Evolutionary conservation across 441 rosid genomes (phyloP).

Genomic region (Erysimum cheiri): DNA sequence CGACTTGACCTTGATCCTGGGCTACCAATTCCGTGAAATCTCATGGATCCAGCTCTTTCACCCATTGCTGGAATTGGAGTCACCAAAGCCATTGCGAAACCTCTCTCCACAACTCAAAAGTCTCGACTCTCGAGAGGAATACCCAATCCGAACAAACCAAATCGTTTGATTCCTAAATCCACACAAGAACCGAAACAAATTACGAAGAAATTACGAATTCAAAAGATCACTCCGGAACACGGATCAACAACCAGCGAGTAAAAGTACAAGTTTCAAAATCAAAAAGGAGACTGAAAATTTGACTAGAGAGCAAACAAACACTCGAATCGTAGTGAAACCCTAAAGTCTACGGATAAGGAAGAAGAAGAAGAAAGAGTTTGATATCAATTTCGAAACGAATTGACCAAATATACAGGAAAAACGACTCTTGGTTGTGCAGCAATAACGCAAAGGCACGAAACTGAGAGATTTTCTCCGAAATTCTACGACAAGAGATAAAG

Average conservation of each 20-base stretch:
- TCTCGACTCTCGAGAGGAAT: not conserved
- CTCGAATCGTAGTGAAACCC: slow-evolving; percentile 26
- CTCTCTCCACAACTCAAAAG: slow-evolving; percentile 38
- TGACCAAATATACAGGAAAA: slow-evolving; percentile 21
- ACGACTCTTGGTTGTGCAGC: slow-evolving; percentile 2
- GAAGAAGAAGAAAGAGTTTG: slow-evolving; percentile 13
- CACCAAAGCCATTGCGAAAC: slow-evolving; percentile 64
- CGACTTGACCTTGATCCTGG: slow-evolving; percentile 52
- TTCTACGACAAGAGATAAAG: not conserved
- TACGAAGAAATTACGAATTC: slow-evolving; percentile 11
- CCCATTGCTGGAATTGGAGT: slow-evolving; percentile 54
- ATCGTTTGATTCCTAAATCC: slow-evolving; percentile 31
- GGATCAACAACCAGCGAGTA: slow-evolving; percentile 2
- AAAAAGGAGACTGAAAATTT: slow-evolving; percentile 4
- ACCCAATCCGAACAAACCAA: slow-evolving; percentile 11
- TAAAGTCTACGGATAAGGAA: slow-evolving; percentile 16
- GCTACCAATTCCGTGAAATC: slow-evolving; percentile 44
- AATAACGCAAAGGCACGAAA: slow-evolving; percentile 15
- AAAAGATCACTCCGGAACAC: slow-evolving; percentile 7
- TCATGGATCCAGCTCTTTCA: slow-evolving; percentile 46
- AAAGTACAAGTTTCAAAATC: not conserved
- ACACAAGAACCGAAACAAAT: slow-evolving; percentile 1
- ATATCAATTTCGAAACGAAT: slow-evolving; percentile 26
- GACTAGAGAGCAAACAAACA: slow-evolving; percentile 21
- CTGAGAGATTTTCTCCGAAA: slow-evolving; percentile 28